These are phyloP conservation scores for Cichorium intybus DNA, from an alignment of 140 eudicot species.

Conservation along the genomic window DNA sequence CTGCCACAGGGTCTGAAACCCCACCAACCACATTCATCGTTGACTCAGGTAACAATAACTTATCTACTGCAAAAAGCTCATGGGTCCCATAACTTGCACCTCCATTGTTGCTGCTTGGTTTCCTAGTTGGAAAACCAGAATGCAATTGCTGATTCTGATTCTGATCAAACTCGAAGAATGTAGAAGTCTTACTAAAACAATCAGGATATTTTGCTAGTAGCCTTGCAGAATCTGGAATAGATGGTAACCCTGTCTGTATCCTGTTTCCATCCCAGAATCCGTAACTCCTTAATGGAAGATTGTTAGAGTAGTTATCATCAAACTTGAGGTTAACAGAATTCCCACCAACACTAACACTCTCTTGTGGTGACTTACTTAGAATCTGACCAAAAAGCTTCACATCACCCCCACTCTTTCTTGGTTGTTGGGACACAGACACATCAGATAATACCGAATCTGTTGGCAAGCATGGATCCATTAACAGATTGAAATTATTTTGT, in stretches of 20 bases:
- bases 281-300: conserved; percentile 43
- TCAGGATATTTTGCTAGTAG: conserved; percentile 74
- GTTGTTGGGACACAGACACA: conserved; percentile 37
- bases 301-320: conserved; percentile 22
- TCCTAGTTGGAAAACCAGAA: conserved; percentile 43
- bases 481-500: conserved; percentile 10
- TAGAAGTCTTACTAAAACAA: conserved; percentile 48
- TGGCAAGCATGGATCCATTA: conserved; percentile 5
- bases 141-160: conserved; percentile 38
- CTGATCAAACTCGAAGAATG: conserved; percentile 41
- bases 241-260: conserved; percentile 41
- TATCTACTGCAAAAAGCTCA: conserved; percentile 48
- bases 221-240: conserved; percentile 65
- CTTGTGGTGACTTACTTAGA: conserved; percentile 41
- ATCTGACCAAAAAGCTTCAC: conserved; percentile 91
- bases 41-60: conserved; percentile 37
- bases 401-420: conserved; percentile 53
- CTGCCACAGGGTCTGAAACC: conserved; percentile 91
- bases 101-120: conserved; percentile 34
- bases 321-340: conserved; percentile 41
- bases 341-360: conserved; percentile 24
- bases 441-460: conserved; percentile 37
- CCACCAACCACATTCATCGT: conserved; percentile 42
- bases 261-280: conserved; percentile 71
- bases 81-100: conserved; percentile 25